Conservation (phyloP, 257 asterid genomes). For the Datura wrightii region DNA sequence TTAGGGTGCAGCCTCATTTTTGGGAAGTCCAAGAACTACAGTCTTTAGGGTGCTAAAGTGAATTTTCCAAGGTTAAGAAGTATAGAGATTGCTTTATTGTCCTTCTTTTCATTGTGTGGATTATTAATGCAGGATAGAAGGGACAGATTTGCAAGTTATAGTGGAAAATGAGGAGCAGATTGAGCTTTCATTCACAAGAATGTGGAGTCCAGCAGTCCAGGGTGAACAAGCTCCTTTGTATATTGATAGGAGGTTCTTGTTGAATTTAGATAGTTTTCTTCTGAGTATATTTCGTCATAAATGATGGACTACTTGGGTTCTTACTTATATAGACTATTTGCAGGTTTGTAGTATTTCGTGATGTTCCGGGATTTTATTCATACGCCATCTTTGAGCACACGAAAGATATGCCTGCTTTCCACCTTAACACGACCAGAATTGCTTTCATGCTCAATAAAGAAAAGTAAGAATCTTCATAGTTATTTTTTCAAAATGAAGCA, state of each 20-base stretch:
- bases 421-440: slow-evolving; percentile 50
- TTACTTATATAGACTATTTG: neutral
- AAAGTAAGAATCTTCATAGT: slow-evolving; percentile 36
- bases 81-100: neutral
- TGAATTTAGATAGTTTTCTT: neutral
- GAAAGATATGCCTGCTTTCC: slow-evolving; percentile 50
- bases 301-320: neutral
- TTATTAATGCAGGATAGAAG: slow-evolving; percentile 46
- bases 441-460: slow-evolving; percentile 54
- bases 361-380: slow-evolving; percentile 48
- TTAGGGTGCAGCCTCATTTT: neutral
- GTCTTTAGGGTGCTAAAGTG: neutral
- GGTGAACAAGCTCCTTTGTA: slow-evolving; percentile 72
- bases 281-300: neutral
- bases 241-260: slow-evolving; percentile 66
- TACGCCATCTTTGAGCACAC: slow-evolving; percentile 49
- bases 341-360: slow-evolving; percentile 52
- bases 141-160: slow-evolving; percentile 47
- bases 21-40: neutral
- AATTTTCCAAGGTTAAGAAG: neutral
- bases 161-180: slow-evolving; percentile 58
- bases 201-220: slow-evolving; percentile 66
- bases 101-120: neutral
- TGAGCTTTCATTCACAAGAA: slow-evolving; percentile 60
- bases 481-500: neutral